phyloP scores from a whole-genome alignment of 805 yeast genomes.

The Gaillardinia entomophila region DNA sequence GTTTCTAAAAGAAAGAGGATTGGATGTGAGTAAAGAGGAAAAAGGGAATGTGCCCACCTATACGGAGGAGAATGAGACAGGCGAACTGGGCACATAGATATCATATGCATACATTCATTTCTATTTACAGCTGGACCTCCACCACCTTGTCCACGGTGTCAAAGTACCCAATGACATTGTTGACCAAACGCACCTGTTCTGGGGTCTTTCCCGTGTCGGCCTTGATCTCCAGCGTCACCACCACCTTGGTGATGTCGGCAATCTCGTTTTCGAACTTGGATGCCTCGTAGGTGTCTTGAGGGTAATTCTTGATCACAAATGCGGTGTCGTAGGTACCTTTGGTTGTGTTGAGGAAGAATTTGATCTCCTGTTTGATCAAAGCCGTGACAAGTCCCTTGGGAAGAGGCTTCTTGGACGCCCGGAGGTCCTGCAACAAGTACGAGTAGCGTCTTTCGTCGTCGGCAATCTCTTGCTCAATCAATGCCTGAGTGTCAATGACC shows the following conservation, averaged over 20 bases:
- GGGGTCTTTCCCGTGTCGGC: slow-evolving; percentile 6
- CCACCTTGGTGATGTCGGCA: slow-evolving; percentile 39
- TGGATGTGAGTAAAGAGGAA: not conserved
- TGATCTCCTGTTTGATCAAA: slow-evolving; percentile 35
- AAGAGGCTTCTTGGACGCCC: slow-evolving; percentile 16
- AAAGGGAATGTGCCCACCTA: not conserved
- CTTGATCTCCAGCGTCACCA: slow-evolving; percentile 19
- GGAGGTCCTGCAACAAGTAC: slow-evolving; percentile 45
- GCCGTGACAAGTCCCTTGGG: slow-evolving; percentile 49
- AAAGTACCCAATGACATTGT: slow-evolving; percentile 59
- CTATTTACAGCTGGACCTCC: slow-evolving; percentile 2
- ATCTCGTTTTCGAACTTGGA: slow-evolving; percentile 70
- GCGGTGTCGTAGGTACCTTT: slow-evolving; percentile 37
- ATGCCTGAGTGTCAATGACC: slow-evolving; percentile 45
- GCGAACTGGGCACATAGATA: no score
- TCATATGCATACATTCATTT: slow-evolving; percentile 1
- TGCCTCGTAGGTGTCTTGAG: slow-evolving; percentile 59
- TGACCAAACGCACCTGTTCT: slow-evolving; percentile 19
- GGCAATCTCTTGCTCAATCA: slow-evolving; percentile 41
- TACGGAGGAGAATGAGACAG: no score
- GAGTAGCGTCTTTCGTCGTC: slow-evolving; percentile 44
- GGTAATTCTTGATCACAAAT: slow-evolving; percentile 53
- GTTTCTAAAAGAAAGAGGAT: slow-evolving; percentile 26
- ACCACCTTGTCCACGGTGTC: slow-evolving; percentile 53
- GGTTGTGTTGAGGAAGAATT: slow-evolving; percentile 28